These are phyloP conservation scores for Pleurotus sapidus DNA, from an alignment of 768 basidiomycete genomes.

Conservation along the genomic window DNA sequence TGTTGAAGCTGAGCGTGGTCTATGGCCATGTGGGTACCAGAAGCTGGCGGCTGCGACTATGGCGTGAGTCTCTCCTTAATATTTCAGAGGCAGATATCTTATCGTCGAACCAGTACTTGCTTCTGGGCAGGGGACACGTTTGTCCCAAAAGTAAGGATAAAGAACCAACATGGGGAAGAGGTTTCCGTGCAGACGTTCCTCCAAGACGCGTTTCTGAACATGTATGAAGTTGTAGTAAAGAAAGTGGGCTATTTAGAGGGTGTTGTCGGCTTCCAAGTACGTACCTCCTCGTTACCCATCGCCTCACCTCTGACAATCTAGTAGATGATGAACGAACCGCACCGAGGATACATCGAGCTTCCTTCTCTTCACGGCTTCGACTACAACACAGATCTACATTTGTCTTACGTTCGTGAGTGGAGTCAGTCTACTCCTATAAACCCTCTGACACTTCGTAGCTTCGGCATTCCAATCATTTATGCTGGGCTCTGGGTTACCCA, in stretches of 20 bases:
- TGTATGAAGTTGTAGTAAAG: conserved; percentile 66
- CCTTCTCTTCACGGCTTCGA: conserved; percentile 82
- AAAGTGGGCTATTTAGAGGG: conserved; percentile 72
- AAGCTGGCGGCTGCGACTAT: conserved; percentile 93
- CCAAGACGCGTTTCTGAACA: conserved; percentile 77
- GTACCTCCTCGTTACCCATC: conserved; percentile 5
- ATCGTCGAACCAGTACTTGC: conserved; percentile 55
- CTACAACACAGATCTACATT: conserved; percentile 93
- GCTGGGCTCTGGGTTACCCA: conserved; percentile 87
- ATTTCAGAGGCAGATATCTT: not conserved
- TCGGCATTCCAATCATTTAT: conserved; percentile 87
- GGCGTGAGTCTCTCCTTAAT: conserved; percentile 52
- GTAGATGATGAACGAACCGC: conserved; percentile 93
- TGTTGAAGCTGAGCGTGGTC: conserved; percentile 71
- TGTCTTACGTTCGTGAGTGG: conserved; percentile 70
- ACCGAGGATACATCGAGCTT: conserved; percentile 87
- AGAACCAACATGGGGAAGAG: conserved; percentile 40
- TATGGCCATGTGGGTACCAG: conserved; percentile 94
- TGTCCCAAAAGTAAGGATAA: conserved; percentile 67
- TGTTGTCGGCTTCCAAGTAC: conserved; percentile 88
- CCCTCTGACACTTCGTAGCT: conserved; percentile 39
- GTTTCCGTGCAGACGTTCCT: conserved; percentile 79
- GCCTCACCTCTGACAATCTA: not conserved
- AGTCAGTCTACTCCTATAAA: not conserved
- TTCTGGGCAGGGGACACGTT: conserved; percentile 94